These are phyloP conservation scores for Claviceps paspali DNA, from an alignment of 2,329 filamentous ascomycete genomes.

Conservation along the genomic window DNA sequence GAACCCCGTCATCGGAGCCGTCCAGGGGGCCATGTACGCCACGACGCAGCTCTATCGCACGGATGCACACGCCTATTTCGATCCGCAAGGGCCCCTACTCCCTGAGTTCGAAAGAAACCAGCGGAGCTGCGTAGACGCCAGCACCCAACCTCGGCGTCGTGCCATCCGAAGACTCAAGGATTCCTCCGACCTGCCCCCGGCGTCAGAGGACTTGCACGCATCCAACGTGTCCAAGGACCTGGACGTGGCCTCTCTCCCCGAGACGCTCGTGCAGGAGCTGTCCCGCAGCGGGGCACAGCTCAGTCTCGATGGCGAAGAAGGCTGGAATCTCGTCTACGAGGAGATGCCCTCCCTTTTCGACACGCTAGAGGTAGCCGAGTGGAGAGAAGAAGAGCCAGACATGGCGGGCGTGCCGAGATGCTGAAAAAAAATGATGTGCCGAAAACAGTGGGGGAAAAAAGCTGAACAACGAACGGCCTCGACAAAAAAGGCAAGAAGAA, in stretches of 20 bases:
- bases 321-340: constrained; percentile 20
- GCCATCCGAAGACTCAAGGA: constrained; percentile 13
- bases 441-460: no score
- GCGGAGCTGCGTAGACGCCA: constrained; percentile 21
- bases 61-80: constrained; percentile 32
- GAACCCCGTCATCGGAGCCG: constrained; percentile 35
- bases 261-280: constrained; percentile 10
- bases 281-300: constrained; percentile 14
- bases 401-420: background rate
- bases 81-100: constrained; percentile 28
- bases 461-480: background rate
- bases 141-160: constrained; percentile 10
- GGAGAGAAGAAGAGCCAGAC: no score
- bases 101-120: constrained; percentile 28
- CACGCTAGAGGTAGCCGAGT: background rate
- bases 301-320: constrained; percentile 13
- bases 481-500: no score
- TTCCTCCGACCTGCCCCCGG: constrained; percentile 1
- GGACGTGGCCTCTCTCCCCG: constrained; percentile 10
- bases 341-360: constrained; percentile 8
- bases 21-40: constrained; percentile 39
- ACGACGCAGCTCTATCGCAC: constrained; percentile 28
- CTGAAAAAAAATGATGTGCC: no score
- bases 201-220: constrained; percentile 6
- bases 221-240: constrained; percentile 16